Percentiles rank a stretch among this genome's conserved stretches.
Conservation (phyloP, 2,329 filamentous ascomycete species). For the Ceratocystis ficicola region DNA sequence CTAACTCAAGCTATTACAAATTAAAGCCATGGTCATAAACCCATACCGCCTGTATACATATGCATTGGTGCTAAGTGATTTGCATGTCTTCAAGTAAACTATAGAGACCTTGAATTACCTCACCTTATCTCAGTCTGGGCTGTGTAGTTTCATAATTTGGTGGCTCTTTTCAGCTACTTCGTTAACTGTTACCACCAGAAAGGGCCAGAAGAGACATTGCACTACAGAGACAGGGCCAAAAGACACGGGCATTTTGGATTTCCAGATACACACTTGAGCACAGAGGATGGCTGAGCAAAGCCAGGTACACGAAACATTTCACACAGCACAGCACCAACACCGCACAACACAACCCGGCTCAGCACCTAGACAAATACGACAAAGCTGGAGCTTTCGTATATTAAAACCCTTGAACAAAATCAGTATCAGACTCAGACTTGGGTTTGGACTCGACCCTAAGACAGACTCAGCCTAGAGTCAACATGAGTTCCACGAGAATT, state of each 20-base stretch:
- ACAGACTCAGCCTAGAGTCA: neutral
- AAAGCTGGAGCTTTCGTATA: neutral
- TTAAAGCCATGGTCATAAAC: neutral
- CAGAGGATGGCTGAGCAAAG: constrained; percentile 7
- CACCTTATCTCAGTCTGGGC: neutral
- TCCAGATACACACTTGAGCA: constrained; percentile 2
- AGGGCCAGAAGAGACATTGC: neutral
- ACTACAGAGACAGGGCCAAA: neutral
- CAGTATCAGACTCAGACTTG: constrained; percentile 2
- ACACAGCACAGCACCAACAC: neutral
- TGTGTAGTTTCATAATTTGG: neutral
- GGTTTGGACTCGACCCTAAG: neutral
- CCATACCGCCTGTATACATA: neutral
- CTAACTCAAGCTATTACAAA: neutral
- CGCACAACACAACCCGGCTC: too few relatives aligned
- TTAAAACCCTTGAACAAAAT: neutral
- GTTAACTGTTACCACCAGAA: constrained; percentile 1
- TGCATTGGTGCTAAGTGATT: neutral
- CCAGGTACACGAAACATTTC: constrained; percentile 9
- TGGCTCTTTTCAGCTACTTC: neutral
- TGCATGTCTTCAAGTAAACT: neutral
- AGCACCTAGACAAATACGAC: neutral
- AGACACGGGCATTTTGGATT: neutral
- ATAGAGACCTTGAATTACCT: neutral
- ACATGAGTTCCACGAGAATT: neutral